These are phyloP conservation scores for Phialophora macrospora DNA, from an alignment of 2,329 filamentous ascomycete species.

Conservation along the genomic window DNA sequence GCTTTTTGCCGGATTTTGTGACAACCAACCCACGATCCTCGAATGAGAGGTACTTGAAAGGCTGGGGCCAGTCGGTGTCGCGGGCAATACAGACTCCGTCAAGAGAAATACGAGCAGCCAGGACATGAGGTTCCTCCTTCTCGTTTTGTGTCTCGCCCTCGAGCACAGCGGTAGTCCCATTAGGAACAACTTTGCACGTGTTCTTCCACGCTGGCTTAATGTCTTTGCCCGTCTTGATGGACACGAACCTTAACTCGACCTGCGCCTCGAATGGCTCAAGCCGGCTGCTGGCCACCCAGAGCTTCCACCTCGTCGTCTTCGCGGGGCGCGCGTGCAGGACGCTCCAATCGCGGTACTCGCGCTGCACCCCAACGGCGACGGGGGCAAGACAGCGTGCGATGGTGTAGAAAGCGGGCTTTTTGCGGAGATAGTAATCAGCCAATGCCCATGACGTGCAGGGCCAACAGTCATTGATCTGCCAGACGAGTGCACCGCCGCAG, in stretches of 20 bases:
- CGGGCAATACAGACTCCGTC: conserved; percentile 55
- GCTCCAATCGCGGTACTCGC: conserved; percentile 32
- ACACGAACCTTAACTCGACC: conserved; percentile 55
- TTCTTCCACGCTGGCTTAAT: conserved; percentile 55
- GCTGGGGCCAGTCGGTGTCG: conserved; percentile 64
- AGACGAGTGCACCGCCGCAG: conserved; percentile 52
- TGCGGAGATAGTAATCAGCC: conserved; percentile 65
- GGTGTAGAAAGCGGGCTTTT: conserved; percentile 65
- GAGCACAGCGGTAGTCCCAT: conserved; percentile 60
- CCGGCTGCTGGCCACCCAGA: conserved; percentile 60
- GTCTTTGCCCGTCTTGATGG: conserved; percentile 58
- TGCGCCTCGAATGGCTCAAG: conserved; percentile 40
- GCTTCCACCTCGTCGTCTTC: conserved; percentile 39
- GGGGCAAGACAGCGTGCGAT: conserved; percentile 62
- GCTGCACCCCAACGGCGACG: conserved; percentile 62
- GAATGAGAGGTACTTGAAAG: conserved; percentile 62
- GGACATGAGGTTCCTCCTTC: conserved; percentile 55
- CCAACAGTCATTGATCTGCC: conserved; percentile 59
- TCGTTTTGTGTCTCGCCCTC: conserved; percentile 7
- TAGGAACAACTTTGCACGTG: conserved; percentile 54
- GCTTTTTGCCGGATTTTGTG: background rate
- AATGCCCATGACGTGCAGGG: conserved; percentile 67
- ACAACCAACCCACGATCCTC: conserved; percentile 48
- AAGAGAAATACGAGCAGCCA: conserved; percentile 57
- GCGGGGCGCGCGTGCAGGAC: conserved; percentile 3